Evolutionary conservation across 1,284 basidiomycete genomes (phyloP).

Genomic region (Ustilago hordei): DNA sequence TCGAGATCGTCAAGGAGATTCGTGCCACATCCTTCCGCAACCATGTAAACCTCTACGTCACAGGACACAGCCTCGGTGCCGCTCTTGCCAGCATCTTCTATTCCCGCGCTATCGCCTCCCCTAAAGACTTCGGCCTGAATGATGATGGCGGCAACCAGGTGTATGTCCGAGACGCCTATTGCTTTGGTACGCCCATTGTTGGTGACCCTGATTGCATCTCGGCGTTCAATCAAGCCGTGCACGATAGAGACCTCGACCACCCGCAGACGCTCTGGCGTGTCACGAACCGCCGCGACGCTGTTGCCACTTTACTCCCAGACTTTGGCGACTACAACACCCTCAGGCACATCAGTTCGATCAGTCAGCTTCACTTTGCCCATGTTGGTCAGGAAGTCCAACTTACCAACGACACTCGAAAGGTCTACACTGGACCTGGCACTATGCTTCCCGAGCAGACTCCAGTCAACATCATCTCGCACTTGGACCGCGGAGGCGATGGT

Average conservation of each 20-base stretch:
- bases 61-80: constrained; percentile 48
- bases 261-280: constrained; percentile 46
- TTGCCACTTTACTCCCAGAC: constrained; percentile 49
- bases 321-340: constrained; percentile 41
- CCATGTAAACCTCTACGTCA: constrained; percentile 48
- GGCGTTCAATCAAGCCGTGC: constrained; percentile 37
- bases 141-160: constrained; percentile 35
- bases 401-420: constrained; percentile 21
- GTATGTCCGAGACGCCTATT: constrained; percentile 47
- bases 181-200: constrained; percentile 50
- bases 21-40: constrained; percentile 21
- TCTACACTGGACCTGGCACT: constrained; percentile 49
- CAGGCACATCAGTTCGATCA: constrained; percentile 38
- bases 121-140: constrained; percentile 44
- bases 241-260: constrained; percentile 37
- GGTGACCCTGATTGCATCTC: constrained; percentile 51
- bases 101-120: constrained; percentile 38
- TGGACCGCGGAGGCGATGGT: constrained; percentile 34
- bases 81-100: constrained; percentile 45
- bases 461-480: constrained; percentile 46
- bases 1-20: constrained; percentile 37
- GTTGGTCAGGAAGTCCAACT: constrained; percentile 52
- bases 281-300: constrained; percentile 47
- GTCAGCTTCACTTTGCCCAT: constrained; percentile 55
- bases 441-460: constrained; percentile 34